phyloP scores from a whole-genome alignment of 78 protist genomes.

The Cavenderia fasciculata region DNA sequence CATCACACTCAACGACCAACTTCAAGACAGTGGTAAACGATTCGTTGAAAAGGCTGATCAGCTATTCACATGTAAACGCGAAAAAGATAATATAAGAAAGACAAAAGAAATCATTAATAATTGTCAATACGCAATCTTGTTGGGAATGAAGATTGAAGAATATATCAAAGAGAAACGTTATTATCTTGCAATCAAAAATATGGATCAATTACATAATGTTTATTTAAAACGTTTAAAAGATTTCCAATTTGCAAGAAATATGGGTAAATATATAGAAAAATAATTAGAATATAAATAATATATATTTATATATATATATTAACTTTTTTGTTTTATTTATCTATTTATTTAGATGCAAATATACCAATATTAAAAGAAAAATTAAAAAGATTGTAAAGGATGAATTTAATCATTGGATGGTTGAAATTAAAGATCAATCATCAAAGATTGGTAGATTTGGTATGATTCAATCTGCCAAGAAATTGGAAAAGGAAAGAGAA shows the following conservation, averaged over 20 bases:
- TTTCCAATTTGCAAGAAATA: constrained; percentile 73
- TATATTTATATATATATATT: not conserved
- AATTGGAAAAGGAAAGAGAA: constrained; percentile 49
- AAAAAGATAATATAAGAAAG: constrained; percentile 36
- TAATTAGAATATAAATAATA: not conserved
- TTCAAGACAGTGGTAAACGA: constrained; percentile 31
- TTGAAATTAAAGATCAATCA: constrained; percentile 71
- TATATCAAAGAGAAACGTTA: constrained; percentile 34
- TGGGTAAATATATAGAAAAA: constrained; percentile 12
- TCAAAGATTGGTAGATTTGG: constrained; percentile 64
- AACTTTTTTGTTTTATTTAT: too few relatives aligned
- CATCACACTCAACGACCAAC: constrained; percentile 37
- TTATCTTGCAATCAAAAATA: constrained; percentile 56
- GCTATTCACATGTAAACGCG: constrained; percentile 26
- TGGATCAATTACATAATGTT: constrained; percentile 74
- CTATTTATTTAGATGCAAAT: not conserved
- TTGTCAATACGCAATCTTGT: constrained; percentile 57
- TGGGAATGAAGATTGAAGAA: constrained; percentile 69
- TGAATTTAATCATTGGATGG: constrained; percentile 76
- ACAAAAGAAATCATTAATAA: constrained; percentile 60
- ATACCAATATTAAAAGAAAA: constrained; percentile 45
- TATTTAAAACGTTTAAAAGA: constrained; percentile 40
- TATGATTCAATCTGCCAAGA: constrained; percentile 60
- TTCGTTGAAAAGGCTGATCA: constrained; percentile 49
- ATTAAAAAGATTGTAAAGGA: constrained; percentile 66